Conservation (phyloP, 108 stramenopile species). For the Skeletonema menzelii region DNA sequence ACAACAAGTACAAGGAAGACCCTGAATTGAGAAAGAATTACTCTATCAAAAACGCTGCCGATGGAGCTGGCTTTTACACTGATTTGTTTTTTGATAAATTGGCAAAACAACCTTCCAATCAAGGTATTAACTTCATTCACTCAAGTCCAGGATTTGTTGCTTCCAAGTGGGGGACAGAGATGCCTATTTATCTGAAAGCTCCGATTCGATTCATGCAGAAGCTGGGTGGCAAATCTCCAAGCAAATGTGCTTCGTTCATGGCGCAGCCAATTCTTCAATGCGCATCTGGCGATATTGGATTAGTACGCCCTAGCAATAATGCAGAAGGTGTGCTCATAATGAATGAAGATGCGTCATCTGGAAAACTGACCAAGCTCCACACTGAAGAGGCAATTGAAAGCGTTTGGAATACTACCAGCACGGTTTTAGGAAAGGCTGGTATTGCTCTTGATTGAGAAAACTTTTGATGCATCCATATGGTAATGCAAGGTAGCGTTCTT, state of each 20-base stretch:
- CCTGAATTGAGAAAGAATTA: conserved; percentile 48
- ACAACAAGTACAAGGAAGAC: conserved; percentile 44
- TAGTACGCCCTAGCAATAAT: background rate
- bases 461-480: too few species aligned
- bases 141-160: conserved; percentile 61
- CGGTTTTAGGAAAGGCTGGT: conserved; percentile 33
- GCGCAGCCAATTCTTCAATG: conserved; percentile 29
- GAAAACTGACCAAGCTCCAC: conserved; percentile 36
- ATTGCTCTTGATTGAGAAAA: conserved; percentile 6
- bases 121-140: conserved; percentile 43
- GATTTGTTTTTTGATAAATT: conserved; percentile 62
- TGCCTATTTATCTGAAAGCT: conserved; percentile 33
- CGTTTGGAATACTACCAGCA: conserved; percentile 32
- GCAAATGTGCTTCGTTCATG: conserved; percentile 51
- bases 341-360: conserved; percentile 34
- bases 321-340: conserved; percentile 27
- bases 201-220: conserved; percentile 47
- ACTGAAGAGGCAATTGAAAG: conserved; percentile 25
- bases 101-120: conserved; percentile 19
- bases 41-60: conserved; percentile 57
- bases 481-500: background rate
- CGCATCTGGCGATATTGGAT: background rate
- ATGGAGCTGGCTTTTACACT: conserved; percentile 66
- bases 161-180: conserved; percentile 62
- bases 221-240: conserved; percentile 27